Conservation (phyloP, 352 stramenopile genomes). For the Peronospora destructor region DNA sequence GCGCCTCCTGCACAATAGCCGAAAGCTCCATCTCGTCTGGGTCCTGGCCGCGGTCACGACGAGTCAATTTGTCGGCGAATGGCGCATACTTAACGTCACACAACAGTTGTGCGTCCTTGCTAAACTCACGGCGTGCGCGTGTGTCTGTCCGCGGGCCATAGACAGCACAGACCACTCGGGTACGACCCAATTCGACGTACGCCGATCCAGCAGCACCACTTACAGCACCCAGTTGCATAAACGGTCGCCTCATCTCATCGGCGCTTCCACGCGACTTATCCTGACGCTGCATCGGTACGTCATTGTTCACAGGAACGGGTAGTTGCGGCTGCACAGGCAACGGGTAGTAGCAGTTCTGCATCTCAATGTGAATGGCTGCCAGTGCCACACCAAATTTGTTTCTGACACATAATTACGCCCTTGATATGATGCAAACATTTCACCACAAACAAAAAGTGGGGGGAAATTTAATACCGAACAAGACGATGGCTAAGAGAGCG, state of each 20-base stretch:
- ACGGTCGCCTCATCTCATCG: slow-evolving; percentile 81
- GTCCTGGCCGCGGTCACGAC: slow-evolving; percentile 69
- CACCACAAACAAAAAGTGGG: not conserved
- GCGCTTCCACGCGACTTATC: slow-evolving; percentile 42
- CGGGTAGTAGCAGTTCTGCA: slow-evolving; percentile 87
- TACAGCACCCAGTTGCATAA: slow-evolving; percentile 77
- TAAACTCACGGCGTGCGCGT: slow-evolving; percentile 71
- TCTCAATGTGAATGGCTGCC: slow-evolving; percentile 16
- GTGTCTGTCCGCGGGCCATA: slow-evolving; percentile 83
- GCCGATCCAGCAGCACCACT: slow-evolving; percentile 81
- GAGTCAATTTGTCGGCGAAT: slow-evolving; percentile 56
- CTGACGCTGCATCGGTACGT: slow-evolving; percentile 30
- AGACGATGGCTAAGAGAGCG: slow-evolving; percentile 31
- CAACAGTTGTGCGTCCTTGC: slow-evolving; percentile 75
- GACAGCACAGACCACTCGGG: slow-evolving; percentile 82
- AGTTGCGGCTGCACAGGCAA: slow-evolving; percentile 23
- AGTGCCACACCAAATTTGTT: not conserved
- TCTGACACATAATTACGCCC: not conserved
- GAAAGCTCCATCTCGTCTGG: slow-evolving; percentile 79
- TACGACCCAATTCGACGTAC: slow-evolving; percentile 85
- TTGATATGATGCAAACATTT: slow-evolving; percentile 5
- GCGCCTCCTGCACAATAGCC: slow-evolving; percentile 60
- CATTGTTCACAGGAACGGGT: slow-evolving; percentile 17
- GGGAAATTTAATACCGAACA: slow-evolving; percentile 15
- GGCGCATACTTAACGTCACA: slow-evolving; percentile 87